Percentiles rank a stretch among this genome's conserved stretches.
Conservation (phyloP, 179 eudicot species). For the Camellia oleifera region DNA sequence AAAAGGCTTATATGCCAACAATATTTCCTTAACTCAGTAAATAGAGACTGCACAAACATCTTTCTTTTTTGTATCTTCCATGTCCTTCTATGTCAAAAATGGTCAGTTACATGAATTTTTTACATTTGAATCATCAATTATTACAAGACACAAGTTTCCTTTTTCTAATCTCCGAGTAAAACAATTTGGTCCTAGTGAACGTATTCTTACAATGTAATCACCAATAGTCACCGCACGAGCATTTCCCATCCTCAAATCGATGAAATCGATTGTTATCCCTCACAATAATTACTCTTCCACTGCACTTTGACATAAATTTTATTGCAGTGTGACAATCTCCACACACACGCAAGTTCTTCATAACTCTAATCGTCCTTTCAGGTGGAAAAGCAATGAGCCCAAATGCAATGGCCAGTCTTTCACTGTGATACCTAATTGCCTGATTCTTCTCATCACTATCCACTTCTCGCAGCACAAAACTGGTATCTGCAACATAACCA, state of each 20-base stretch:
- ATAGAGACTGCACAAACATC: neutral
- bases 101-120: neutral
- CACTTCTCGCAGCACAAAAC: constrained; percentile 67
- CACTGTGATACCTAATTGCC: constrained; percentile 71
- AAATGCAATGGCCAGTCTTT: constrained; percentile 84
- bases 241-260: constrained; percentile 68
- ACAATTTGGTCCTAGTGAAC: neutral
- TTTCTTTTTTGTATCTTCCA: neutral
- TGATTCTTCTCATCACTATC: constrained; percentile 57
- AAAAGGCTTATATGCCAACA: neutral
- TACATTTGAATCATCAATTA: neutral
- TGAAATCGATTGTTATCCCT: constrained; percentile 86
- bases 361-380: constrained; percentile 73
- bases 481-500: constrained; percentile 82
- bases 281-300: constrained; percentile 66
- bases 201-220: constrained; percentile 27
- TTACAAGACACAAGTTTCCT: too few relatives aligned
- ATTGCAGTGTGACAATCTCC: constrained; percentile 94
- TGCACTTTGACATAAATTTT: constrained; percentile 75
- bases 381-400: constrained; percentile 64
- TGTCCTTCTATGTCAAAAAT: neutral
- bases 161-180: neutral
- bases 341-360: constrained; percentile 90
- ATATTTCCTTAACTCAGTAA: neutral
- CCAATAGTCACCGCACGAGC: constrained; percentile 94